Percentiles rank a stretch among this genome's conserved stretches.
Conservation (phyloP, 352 stramenopile species). For the Globisporangium canariense region DNA sequence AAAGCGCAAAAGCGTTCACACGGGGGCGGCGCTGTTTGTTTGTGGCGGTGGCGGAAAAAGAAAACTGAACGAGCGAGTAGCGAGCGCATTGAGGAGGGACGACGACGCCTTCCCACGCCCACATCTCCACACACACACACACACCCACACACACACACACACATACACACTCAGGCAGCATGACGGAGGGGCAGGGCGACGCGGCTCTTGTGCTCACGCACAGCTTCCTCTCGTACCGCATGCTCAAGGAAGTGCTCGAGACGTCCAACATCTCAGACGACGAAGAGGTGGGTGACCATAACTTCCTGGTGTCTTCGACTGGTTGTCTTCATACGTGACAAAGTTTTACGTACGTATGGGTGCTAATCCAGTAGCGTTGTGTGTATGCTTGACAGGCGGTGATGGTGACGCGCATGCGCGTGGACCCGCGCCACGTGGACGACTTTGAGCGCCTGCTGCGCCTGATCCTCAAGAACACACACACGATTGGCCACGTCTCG, state of each 20-base stretch:
- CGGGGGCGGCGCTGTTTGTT: not conserved
- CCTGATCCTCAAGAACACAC: conserved; percentile 78
- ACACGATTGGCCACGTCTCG: conserved; percentile 76
- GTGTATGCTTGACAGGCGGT: conserved; percentile 36
- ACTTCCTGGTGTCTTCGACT: no score
- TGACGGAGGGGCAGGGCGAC: conserved; percentile 7
- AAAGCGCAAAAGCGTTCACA: not conserved
- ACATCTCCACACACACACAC: not conserved
- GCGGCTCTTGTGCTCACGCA: conserved; percentile 32
- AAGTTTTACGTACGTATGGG: no score
- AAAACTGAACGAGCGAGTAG: conserved; percentile 9
- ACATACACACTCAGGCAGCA: not conserved
- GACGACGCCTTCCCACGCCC: not conserved
- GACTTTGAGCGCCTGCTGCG: conserved; percentile 78
- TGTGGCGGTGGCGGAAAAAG: conserved; percentile 4
- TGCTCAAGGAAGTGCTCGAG: conserved; percentile 76
- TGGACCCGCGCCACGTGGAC: conserved; percentile 67
- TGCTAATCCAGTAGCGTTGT: not conserved
- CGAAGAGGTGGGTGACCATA: conserved; percentile 49
- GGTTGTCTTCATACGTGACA: no score
- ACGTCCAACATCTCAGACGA: conserved; percentile 76
- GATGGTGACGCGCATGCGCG: conserved; percentile 81
- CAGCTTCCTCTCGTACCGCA: conserved; percentile 65
- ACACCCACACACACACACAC: not conserved
- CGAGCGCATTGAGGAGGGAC: conserved; percentile 7